phyloP scores from a whole-genome alignment of 208 protist species.

The Trypanosoma grayi region DNA sequence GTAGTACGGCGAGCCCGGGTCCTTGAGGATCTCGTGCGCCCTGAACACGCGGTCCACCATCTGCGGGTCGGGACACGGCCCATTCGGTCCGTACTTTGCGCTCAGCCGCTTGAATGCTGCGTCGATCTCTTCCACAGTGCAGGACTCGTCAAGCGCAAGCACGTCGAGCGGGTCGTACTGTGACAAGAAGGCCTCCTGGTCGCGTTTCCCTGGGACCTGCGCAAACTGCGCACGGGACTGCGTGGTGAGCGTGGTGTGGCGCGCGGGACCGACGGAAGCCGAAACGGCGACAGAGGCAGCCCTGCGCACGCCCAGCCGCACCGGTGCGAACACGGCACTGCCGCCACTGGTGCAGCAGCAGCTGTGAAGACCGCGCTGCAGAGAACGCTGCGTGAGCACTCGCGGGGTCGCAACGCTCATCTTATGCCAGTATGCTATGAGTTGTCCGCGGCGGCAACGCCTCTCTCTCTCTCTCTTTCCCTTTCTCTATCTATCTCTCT shows the following conservation, averaged over 20 bases:
- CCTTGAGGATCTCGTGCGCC: conserved; percentile 80
- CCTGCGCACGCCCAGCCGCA: background rate
- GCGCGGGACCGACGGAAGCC: conserved; percentile 5
- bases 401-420: background rate
- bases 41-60: conserved; percentile 78
- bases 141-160: conserved; percentile 55
- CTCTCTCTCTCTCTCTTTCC: background rate
- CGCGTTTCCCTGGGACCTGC: conserved; percentile 74
- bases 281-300: conserved; percentile 9
- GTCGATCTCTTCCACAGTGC: conserved; percentile 79
- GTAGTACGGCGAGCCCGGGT: conserved; percentile 82
- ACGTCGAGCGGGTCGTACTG: conserved; percentile 83
- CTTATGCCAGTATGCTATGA: background rate
- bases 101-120: conserved; percentile 52
- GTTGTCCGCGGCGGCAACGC: background rate
- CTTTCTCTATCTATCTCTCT: background rate
- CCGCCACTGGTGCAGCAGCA: no score
- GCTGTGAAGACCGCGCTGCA: background rate
- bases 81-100: conserved; percentile 67
- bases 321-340: conserved; percentile 6
- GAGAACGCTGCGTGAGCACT: background rate
- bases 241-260: background rate
- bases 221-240: conserved; percentile 74
- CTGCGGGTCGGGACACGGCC: conserved; percentile 54
- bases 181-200: conserved; percentile 81